Percentiles rank a stretch among this genome's conserved stretches.
These are phyloP conservation scores for Sporisorium exsertum DNA, from an alignment of 1,284 basidiomycete species.

Conservation along the genomic window DNA sequence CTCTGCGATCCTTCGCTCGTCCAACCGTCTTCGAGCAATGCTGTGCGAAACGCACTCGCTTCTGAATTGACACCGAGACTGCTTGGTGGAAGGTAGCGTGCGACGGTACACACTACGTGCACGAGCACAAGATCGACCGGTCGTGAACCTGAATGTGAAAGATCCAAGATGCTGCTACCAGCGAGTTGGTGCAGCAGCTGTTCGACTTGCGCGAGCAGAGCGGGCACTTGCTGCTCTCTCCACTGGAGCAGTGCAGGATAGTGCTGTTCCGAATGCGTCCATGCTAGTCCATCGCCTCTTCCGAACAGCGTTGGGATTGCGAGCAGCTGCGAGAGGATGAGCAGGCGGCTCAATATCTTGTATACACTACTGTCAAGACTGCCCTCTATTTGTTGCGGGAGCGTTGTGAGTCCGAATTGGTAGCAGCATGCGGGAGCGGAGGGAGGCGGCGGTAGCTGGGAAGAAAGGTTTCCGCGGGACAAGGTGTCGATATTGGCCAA, in stretches of 20 bases:
- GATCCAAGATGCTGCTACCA: too few species aligned
- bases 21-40: constrained; percentile 23
- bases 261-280: constrained; percentile 26
- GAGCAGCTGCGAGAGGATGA: constrained; percentile 10
- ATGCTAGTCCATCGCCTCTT: constrained; percentile 29
- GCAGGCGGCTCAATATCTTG: not conserved
- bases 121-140: constrained; percentile 17
- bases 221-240: constrained; percentile 31
- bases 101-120: constrained; percentile 26
- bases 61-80: not conserved
- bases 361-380: not conserved
- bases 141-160: not conserved
- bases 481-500: constrained; percentile 2
- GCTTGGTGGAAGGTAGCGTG: constrained; percentile 7
- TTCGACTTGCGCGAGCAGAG: constrained; percentile 2
- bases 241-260: constrained; percentile 27
- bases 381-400: constrained; percentile 1
- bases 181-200: constrained; percentile 5
- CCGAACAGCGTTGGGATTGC: constrained; percentile 20
- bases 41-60: not conserved
- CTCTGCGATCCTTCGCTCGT: not conserved
- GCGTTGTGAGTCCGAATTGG: constrained; percentile 12
- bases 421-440: constrained; percentile 11
- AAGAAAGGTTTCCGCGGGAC: not conserved
- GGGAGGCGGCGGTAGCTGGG: not conserved